Evolutionary conservation across 1,139 yeast species (phyloP), one percentile per base, ranked within the genome.

Genomic region (Martiniozyma asiatica): DNA sequence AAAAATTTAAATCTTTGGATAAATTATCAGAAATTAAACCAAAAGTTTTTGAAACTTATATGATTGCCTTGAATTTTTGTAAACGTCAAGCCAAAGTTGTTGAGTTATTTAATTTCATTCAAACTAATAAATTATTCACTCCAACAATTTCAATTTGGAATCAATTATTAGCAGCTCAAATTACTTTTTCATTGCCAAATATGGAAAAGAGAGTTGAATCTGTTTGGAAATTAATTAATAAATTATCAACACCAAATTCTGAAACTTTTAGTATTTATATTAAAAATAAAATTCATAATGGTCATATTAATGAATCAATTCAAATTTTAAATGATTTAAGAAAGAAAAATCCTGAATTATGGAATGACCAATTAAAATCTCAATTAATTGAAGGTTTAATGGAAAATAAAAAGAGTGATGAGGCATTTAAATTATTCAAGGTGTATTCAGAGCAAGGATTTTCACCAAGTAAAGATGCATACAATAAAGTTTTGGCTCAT

Each of bases 101-200:
- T 17, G 42, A 37, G 5, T 35, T 53, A 5, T 47, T 44, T 35
- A 37, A 42, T 20, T 31, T 35, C 22, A 30, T 51, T 24, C n/a
- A n/a, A n/a, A 44, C 20, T 8, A 12, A 20, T 6, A 24, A 35
- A 14, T 24, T 32, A 14, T 32, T 35, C 8, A 35, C 35, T 2
- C 41, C 45, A 3, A 41, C 59, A 2, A 41, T 56, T 8, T 44
- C 44, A 7, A 48, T 61, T 4, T 68, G 72, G 72, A 64, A 66
- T 33, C 57, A 59, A 30, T 48, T 69, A 29, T 48, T 69, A 20
- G 45, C 52, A 25, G 56, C 71, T 1, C 65, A 59, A 15, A 47
- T 63, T 4, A 50, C 53, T 18, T n/a, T n/a, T n/a, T n/a, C n/a
- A n/a, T n/a, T n/a, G n/a, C 31, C 46, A 1, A 37, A 35, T 14